These are phyloP conservation scores for Aureobasidium pullulans DNA, from an alignment of 2,329 filamentous ascomycete genomes.

Conservation along the genomic window DNA sequence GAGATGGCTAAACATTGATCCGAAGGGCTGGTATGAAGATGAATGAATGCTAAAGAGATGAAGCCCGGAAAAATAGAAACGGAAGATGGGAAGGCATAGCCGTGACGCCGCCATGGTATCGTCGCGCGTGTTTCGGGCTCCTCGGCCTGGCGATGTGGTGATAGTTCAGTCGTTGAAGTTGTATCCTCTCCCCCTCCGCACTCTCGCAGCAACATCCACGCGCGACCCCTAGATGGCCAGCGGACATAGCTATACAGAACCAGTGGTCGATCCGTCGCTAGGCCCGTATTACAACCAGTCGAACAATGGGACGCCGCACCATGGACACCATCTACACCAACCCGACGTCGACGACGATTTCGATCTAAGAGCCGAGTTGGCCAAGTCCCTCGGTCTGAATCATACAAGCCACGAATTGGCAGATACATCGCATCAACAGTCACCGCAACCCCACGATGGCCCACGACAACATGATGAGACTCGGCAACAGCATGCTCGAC, in stretches of 20 bases:
- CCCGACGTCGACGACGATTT: conserved; percentile 13
- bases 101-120: background rate
- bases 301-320: background rate
- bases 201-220: background rate
- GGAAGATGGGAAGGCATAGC: background rate
- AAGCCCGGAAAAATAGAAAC: background rate
- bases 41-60: background rate
- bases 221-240: conserved; percentile 2
- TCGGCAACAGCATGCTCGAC: background rate
- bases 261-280: conserved; percentile 12
- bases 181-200: background rate
- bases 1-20: conserved; percentile 7
- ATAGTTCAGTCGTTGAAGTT: background rate
- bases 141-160: background rate
- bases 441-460: conserved; percentile 6
- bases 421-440: conserved; percentile 5
- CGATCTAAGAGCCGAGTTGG: conserved; percentile 3
- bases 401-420: conserved; percentile 2
- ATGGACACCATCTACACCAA: conserved; percentile 9
- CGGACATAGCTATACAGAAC: conserved; percentile 3
- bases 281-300: conserved; percentile 14
- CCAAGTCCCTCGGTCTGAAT: conserved; percentile 4
- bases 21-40: background rate
- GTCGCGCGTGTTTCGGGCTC: background rate
- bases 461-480: background rate